Base-by-base conservation (phyloP, 176 grass and related monocot species). In the Hsuehochloa calcarea region DNA sequence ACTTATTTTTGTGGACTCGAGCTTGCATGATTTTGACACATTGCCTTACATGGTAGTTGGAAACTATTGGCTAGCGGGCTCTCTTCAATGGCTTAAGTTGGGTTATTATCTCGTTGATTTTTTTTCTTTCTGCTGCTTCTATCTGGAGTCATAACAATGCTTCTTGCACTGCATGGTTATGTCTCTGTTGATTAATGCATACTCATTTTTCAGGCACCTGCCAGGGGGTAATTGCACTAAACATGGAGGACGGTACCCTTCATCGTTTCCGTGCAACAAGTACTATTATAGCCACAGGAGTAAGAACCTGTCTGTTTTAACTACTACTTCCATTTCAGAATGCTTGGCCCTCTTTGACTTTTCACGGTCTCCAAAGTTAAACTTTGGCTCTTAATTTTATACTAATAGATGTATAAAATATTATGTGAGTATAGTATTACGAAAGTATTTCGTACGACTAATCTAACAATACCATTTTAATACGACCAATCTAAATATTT, bases 201-300 rank as follows among this genome's bases (percentile, higher is more conserved):
- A n/a, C 11, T 67, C 58, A 73, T 72, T 26, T 62, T 83, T 82
- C 68, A 94, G 92, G 92, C 35, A 68, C 78, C 26, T 94, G 92
- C 59, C 89, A 87, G 65, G 92, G 92, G 41, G 89, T 94, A 12
- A 89, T 94, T 91, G 92, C 92, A 70, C 83, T 91, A 65, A 94
- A 94, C 77, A 94, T 94, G 92, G 92, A 94, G 84, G 92, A 94
- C 26, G 89, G 92, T 46, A 94, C 92, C 39, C 84, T 94, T 91
- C 92, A 92, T 81, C 89, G 89, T 51, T 94, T 94, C 89, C 81
- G 70, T 88, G 39, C 92, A 74, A 65, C 47, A 25, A 94, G 92
- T 64, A 94, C 92, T 79, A 89, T 94, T 82, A 78, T 94, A 46
- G 92, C 92, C 22, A 94, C 92, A 70, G 92, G 92, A 87, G 92